A percentile compares a stretch with the other conserved stretches of the same genome.
phyloP scores from a whole-genome alignment of 345 rosid species.

The Angophora floribunda region DNA sequence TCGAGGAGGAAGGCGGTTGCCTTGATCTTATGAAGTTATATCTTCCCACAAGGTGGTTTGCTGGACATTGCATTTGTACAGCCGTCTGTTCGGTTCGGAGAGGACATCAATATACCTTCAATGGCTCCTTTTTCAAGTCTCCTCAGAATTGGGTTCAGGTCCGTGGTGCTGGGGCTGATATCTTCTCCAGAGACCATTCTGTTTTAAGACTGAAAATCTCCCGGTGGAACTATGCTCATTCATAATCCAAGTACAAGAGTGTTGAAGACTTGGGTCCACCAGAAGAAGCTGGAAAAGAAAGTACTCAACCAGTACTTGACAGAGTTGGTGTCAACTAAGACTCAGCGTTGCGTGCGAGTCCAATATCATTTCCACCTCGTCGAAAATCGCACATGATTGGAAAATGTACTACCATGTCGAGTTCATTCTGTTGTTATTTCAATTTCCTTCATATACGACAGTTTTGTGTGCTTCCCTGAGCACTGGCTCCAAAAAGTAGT shows the following conservation, averaged over 20 bases:
- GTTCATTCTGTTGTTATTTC: not conserved
- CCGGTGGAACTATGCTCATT: slow-evolving; percentile 61
- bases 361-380: slow-evolving; percentile 50
- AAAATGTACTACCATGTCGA: slow-evolving; percentile 71
- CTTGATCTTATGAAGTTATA: slow-evolving; percentile 41
- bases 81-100: slow-evolving; percentile 46
- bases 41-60: slow-evolving; percentile 30
- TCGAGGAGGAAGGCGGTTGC: slow-evolving; percentile 53
- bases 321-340: slow-evolving; percentile 87
- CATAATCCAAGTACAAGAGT: slow-evolving; percentile 55
- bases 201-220: slow-evolving; percentile 71
- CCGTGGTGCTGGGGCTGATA: slow-evolving; percentile 87
- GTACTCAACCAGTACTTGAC: slow-evolving; percentile 79
- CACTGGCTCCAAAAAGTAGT: not conserved
- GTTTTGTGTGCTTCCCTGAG: not conserved
- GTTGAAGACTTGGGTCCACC: slow-evolving; percentile 77
- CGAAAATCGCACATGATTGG: slow-evolving; percentile 80
- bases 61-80: slow-evolving; percentile 22
- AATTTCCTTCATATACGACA: not conserved
- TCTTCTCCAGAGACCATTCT: slow-evolving; percentile 84
- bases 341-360: slow-evolving; percentile 66
- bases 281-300: slow-evolving; percentile 67
- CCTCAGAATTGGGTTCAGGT: slow-evolving; percentile 91
- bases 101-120: slow-evolving; percentile 64
- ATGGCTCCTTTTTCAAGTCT: slow-evolving; percentile 78